Evolutionary conservation across 805 yeast genomes (phyloP).

Genomic region (Wickerhamomyces alni): DNA sequence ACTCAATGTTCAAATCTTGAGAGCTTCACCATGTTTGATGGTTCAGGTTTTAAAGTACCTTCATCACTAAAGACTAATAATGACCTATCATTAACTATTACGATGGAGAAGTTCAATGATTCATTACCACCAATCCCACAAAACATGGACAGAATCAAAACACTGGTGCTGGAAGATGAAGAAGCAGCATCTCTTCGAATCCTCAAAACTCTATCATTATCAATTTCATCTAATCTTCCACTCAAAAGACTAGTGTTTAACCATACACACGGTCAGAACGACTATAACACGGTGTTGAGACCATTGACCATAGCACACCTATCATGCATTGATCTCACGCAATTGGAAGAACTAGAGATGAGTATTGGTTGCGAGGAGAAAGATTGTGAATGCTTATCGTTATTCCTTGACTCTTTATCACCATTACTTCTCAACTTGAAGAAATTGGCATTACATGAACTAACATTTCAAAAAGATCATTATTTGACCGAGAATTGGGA

Average conservation of each 20-base stretch:
- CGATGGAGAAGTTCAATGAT: background rate
- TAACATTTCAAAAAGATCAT: slow-evolving; percentile 35
- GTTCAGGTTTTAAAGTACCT: no score
- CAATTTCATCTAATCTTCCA: slow-evolving; percentile 8
- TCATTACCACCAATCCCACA: slow-evolving; percentile 1
- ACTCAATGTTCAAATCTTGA: slow-evolving; percentile 13
- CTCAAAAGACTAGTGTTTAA: slow-evolving; percentile 33
- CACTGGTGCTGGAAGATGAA: slow-evolving; percentile 27
- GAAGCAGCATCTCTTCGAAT: slow-evolving; percentile 32
- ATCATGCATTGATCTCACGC: slow-evolving; percentile 23
- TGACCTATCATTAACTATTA: background rate
- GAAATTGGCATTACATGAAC: slow-evolving; percentile 26
- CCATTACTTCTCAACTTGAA: slow-evolving; percentile 23
- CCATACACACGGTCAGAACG: slow-evolving; percentile 40
- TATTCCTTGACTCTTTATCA: slow-evolving; percentile 33
- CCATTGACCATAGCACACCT: slow-evolving; percentile 27
- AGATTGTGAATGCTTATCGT: slow-evolving; percentile 39
- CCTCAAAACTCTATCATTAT: slow-evolving; percentile 24
- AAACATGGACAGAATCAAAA: slow-evolving; percentile 12
- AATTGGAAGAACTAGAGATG: slow-evolving; percentile 40
- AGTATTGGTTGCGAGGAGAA: slow-evolving; percentile 47
- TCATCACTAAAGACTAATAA: no score
- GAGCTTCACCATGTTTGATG: no score
- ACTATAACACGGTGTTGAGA: slow-evolving; percentile 30
- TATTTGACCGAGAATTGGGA: slow-evolving; percentile 53